Percentiles rank a stretch among this genome's conserved stretches.
These are phyloP conservation scores for Terana coerulea DNA, from an alignment of 768 basidiomycete genomes.

Conservation along the genomic window DNA sequence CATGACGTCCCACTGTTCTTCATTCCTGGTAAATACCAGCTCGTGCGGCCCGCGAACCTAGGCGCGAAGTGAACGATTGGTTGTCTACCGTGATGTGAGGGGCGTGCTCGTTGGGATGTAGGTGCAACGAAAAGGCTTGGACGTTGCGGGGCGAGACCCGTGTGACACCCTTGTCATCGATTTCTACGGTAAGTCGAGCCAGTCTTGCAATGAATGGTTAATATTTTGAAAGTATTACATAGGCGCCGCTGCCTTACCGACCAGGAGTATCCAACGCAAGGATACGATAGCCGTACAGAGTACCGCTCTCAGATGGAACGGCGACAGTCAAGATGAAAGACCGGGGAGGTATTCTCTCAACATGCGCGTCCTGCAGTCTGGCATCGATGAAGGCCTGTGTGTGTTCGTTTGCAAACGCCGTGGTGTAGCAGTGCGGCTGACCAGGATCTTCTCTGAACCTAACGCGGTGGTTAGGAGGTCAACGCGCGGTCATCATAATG, in stretches of 20 bases:
- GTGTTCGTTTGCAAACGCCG: slow-evolving; percentile 48
- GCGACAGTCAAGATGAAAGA: slow-evolving; percentile 73
- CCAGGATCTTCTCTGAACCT: slow-evolving; percentile 63
- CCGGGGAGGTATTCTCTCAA: not conserved
- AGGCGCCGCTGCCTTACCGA: slow-evolving; percentile 39
- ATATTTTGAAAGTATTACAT: not conserved
- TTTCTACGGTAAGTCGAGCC: slow-evolving; percentile 7
- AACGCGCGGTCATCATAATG: not conserved
- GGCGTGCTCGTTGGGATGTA: too few species aligned
- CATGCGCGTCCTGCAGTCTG: slow-evolving; percentile 12
- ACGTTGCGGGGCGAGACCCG: slow-evolving; percentile 4
- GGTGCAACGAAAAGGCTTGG: slow-evolving; percentile 4
- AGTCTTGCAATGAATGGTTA: slow-evolving; percentile 8
- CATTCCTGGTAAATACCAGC: too few species aligned
- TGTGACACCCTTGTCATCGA: not conserved
- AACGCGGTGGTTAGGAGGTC: not conserved
- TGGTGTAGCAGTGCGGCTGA: slow-evolving; percentile 67
- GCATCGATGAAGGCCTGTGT: slow-evolving; percentile 56
- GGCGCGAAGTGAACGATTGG: too few species aligned
- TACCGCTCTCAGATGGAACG: slow-evolving; percentile 63
- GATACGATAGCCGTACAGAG: slow-evolving; percentile 69
- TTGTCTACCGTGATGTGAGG: too few species aligned
- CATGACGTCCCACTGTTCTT: too few species aligned
- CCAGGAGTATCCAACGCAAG: slow-evolving; percentile 60
- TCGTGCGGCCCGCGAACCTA: too few species aligned